Conservation (phyloP, 202 grass and related monocot species). For the Panicum hallii region DNA sequence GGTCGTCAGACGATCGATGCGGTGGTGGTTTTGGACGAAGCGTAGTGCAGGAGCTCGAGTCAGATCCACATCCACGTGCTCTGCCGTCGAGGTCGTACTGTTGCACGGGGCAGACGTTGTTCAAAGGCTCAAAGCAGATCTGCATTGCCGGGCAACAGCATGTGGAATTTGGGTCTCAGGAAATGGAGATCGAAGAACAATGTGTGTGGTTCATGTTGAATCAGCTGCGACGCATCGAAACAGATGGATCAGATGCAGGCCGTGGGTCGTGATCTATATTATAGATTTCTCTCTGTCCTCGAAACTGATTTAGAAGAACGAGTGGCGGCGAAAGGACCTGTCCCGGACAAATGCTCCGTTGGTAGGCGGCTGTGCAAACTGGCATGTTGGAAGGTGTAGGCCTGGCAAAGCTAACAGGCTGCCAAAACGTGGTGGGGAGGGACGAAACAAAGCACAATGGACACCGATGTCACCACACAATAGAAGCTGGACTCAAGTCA, state of each 20-base stretch:
- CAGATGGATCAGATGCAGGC: neutral
- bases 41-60: too few species aligned
- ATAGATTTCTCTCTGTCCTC: neutral
- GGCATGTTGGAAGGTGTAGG: too few species aligned
- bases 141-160: neutral
- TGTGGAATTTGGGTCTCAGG: neutral
- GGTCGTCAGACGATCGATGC: neutral
- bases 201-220: neutral
- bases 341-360: too few species aligned
- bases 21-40: neutral
- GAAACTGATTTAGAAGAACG: neutral
- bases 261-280: neutral
- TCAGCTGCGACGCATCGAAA: neutral
- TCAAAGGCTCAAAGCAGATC: neutral
- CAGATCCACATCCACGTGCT: constrained; percentile 18
- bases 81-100: neutral
- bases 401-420: too few species aligned
- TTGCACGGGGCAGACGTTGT: too few species aligned
- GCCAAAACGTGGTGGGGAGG: too few species aligned
- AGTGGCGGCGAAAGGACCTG: too few species aligned
- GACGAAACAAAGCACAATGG: too few species aligned
- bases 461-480: too few species aligned
- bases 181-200: neutral
- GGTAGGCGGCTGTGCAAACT: too few species aligned
- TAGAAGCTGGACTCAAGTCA: too few species aligned